Evolutionary conservation across 1,284 basidiomycete species (phyloP).

Genomic region (Naganishia sp.): DNA sequence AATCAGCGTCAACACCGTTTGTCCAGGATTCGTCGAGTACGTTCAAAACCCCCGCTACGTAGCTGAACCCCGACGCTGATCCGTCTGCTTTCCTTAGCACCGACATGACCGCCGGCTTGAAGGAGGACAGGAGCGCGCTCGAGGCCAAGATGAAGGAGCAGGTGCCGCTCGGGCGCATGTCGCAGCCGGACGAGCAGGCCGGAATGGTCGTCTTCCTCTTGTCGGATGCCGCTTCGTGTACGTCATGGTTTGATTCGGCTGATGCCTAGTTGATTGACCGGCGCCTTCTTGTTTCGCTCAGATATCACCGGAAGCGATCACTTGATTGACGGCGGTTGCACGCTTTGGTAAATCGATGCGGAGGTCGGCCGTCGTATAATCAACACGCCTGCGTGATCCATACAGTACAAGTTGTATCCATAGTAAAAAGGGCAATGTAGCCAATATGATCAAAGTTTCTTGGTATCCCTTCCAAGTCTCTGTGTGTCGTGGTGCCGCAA

Average conservation of each 20-base stretch:
- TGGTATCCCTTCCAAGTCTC: too few relatives aligned
- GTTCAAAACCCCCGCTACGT: slow-evolving; percentile 3
- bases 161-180: slow-evolving; percentile 36
- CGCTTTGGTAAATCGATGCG: slow-evolving; percentile 35
- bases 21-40: slow-evolving; percentile 41
- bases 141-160: slow-evolving; percentile 29
- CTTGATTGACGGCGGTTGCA: slow-evolving; percentile 41
- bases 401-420: slow-evolving; percentile 21
- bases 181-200: slow-evolving; percentile 41
- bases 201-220: slow-evolving; percentile 42
- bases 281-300: slow-evolving; percentile 5
- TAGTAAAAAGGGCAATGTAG: slow-evolving; percentile 1
- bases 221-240: slow-evolving; percentile 42
- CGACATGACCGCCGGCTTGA: slow-evolving; percentile 41
- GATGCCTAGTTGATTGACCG: neutral
- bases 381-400: neutral
- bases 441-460: too few relatives aligned
- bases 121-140: slow-evolving; percentile 36
- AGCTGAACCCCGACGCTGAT: too few relatives aligned
- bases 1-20: slow-evolving; percentile 38
- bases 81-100: slow-evolving; percentile 31
- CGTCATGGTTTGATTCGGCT: slow-evolving; percentile 16
- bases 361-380: neutral
- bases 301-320: slow-evolving; percentile 42
- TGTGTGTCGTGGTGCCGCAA: too few relatives aligned